phyloP scores from a whole-genome alignment of 2,329 filamentous ascomycete species.

The Blumeriella jaapii region DNA sequence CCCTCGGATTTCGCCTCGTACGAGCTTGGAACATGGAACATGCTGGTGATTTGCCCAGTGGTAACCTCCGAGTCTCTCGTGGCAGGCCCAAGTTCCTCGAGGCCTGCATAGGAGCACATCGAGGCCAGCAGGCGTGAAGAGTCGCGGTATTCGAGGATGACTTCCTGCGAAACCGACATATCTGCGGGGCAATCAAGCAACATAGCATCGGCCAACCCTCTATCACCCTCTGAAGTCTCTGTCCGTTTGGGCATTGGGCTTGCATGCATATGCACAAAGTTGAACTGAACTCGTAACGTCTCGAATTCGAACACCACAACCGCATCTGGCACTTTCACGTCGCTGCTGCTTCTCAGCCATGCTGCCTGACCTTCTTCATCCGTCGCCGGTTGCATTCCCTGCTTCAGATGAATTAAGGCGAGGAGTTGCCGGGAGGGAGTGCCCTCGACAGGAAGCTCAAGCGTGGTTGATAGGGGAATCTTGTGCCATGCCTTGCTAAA shows the following conservation, averaged over 20 bases:
- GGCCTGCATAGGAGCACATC: no score
- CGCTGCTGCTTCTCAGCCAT: conserved; percentile 10
- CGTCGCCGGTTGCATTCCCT: neutral
- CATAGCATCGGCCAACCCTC: neutral
- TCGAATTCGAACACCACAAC: conserved; percentile 14
- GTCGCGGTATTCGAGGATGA: no score
- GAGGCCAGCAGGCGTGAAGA: no score
- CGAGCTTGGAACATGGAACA: no score
- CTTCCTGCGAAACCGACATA: no score
- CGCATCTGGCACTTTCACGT: conserved; percentile 13
- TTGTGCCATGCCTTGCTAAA: neutral
- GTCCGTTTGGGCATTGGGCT: neutral
- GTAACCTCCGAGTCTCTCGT: no score
- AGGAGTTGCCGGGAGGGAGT: conserved; percentile 8
- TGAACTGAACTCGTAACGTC: conserved; percentile 15
- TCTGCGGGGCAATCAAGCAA: no score
- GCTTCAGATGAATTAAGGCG: conserved; percentile 16
- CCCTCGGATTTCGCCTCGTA: no score
- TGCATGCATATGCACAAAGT: conserved; percentile 7
- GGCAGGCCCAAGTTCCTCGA: no score
- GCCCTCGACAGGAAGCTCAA: conserved; percentile 11
- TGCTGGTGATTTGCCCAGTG: no score
- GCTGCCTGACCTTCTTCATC: neutral
- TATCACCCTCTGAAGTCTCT: neutral
- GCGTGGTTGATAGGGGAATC: neutral